Base-by-base conservation (phyloP, 257 asterid genomes). In the Przewalskia tangutica region DNA sequence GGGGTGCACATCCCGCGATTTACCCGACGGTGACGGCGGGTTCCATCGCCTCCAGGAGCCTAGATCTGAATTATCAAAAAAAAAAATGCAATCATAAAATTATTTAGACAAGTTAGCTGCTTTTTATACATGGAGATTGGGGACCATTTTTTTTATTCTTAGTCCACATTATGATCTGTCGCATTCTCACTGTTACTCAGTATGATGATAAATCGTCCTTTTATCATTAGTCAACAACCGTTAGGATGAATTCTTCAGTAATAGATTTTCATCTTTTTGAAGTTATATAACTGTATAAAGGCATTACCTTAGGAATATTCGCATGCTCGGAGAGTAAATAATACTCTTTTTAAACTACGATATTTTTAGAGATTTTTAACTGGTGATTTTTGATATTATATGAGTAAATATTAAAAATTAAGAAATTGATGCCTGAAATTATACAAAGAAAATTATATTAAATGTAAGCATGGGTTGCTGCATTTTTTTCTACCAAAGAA, bases 51-150 rank as follows among this genome's bases (percentile, higher is more conserved):
- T n/a, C n/a, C n/a, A n/a, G n/a, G n/a, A n/a, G n/a, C n/a, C n/a
- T n/a, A n/a, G n/a, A n/a, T n/a, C n/a, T n/a, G n/a, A n/a, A n/a
- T n/a, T n/a, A n/a, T n/a, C n/a, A n/a, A n/a, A n/a, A n/a, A n/a
- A n/a, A n/a, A n/a, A n/a, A n/a, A n/a, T 9, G 58, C 18, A 18
- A 46, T 71, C 6, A 11, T 20, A 0, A 23, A 73, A 13, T 23
- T 20, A 23, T 73, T 48, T 48, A 12, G 44, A 46, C 79, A 48
- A 23, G 36, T 48, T 71, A 71, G 46, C 27, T 73, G 20, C 56
- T 73, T 73, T 12, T 73, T 20, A 73, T 23, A 73, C 78, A 73
- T 48, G 79, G 79, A 73, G 42, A 73, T 73, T 23, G 79, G 60
- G 23, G 79, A 48, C 3, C 44, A 48, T 12, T 48, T 48, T 48